Percentiles rank a stretch among this genome's conserved stretches.
Evolutionary conservation across 2,329 filamentous ascomycete genomes (phyloP).

Genomic region (Paracoccidioides lutzii): DNA sequence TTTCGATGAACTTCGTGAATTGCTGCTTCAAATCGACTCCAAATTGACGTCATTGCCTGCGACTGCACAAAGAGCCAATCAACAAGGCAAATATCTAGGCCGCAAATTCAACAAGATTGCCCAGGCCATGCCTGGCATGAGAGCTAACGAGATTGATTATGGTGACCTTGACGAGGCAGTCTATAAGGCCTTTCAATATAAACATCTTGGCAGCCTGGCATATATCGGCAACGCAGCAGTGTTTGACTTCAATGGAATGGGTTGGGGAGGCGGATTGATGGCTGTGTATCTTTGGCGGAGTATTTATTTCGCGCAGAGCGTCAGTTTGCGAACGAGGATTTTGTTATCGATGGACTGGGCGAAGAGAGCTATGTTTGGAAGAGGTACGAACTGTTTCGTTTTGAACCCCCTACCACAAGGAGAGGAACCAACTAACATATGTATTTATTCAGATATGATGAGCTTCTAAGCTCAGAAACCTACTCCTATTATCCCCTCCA

Average conservation of each 20-base stretch:
- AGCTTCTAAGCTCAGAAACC: conserved; percentile 30
- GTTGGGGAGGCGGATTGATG: conserved; percentile 67
- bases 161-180: conserved; percentile 84
- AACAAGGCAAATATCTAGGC: conserved; percentile 86
- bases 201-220: conserved; percentile 77
- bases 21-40: conserved; percentile 82
- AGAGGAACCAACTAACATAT: neutral
- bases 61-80: conserved; percentile 89
- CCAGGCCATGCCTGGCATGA: conserved; percentile 59
- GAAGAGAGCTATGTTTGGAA: conserved; percentile 88
- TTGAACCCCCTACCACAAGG: neutral
- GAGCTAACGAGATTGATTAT: conserved; percentile 67
- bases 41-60: conserved; percentile 91
- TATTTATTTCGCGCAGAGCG: conserved; percentile 94
- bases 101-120: conserved; percentile 90
- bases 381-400: conserved; percentile 48
- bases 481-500: neutral
- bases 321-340: conserved; percentile 77
- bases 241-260: conserved; percentile 77
- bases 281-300: conserved; percentile 94
- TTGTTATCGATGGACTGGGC: conserved; percentile 96
- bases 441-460: conserved; percentile 36
- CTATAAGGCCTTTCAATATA: conserved; percentile 91
- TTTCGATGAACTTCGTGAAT: conserved; percentile 78
- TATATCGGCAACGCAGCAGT: conserved; percentile 95